Evolutionary conservation across 2,329 filamentous ascomycete species (phyloP), one percentile per base, ranked within the genome.

Genomic region (Penicillium sp.): DNA sequence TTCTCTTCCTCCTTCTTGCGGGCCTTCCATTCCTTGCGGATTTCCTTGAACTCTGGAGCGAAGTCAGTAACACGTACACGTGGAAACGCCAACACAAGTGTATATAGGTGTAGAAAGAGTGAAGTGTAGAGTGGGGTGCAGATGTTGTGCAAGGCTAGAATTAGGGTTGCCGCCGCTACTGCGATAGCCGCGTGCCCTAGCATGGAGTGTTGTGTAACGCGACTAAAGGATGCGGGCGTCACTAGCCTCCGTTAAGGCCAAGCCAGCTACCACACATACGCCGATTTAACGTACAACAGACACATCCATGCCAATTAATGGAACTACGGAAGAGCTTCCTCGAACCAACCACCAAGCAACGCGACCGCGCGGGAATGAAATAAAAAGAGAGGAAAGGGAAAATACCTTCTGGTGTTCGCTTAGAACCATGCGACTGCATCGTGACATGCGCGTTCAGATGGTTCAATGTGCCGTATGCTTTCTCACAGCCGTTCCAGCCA

Each of bases 1-100:
- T 87, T 87, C 63, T 97, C 93, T 66, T 97, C 93, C 73, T 97
- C 94, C 90, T 99, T 99, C 84, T 97, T 97, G 68, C 94, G 91
- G 40, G 90, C 90, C 79, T 97, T 99, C 94, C 94, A 99, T 70
- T 97, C 93, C 71, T 97, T 97, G 62, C 94, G 89, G 59, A 97
- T 97, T 70, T 99, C 94, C 73, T 99, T 99, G 79, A 99, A 97
- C 74, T 97, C 94, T 97, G 16, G 11, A 11, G 14, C 35, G n/a
- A 16, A 35, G 40, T 43, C 40, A 43, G 40, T 12, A 57, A 33
- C 14, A 28, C 24, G 9, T 16, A 26, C n/a, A 43, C 26, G 28
- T 49, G 33, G 8, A 24, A 3, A 26, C 26, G 54, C 24, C 33
- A 33, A 56, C 16, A 30, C 20, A 52, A 21, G 42, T 23, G 51